A percentile compares a stretch with the other conserved stretches of the same genome.
These are phyloP conservation scores for Omphalea diandra DNA, from an alignment of 441 rosid species.

Conservation along the genomic window DNA sequence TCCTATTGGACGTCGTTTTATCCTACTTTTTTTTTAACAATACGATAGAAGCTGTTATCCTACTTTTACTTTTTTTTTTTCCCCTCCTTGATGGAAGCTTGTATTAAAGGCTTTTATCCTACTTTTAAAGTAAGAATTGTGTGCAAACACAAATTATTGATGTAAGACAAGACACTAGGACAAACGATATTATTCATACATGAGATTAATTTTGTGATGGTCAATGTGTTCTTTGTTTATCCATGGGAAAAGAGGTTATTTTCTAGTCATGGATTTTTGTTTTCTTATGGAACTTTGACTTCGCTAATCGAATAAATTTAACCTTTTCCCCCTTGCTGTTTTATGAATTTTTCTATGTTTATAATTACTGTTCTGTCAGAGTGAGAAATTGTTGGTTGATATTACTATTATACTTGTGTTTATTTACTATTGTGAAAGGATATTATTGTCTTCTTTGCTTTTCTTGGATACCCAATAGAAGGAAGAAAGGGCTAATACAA, in stretches of 20 bases:
- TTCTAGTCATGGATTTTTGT: neutral
- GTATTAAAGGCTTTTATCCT: too few relatives aligned
- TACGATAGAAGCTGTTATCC: too few relatives aligned
- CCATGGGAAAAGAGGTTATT: conserved; percentile 9
- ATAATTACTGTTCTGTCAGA: neutral
- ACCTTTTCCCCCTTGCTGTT: too few relatives aligned
- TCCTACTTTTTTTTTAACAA: too few relatives aligned
- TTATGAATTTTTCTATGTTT: neutral
- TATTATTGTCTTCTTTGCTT: neutral
- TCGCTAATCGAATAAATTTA: too few relatives aligned
- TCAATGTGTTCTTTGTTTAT: neutral
- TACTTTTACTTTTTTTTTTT: too few relatives aligned
- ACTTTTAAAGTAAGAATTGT: neutral
- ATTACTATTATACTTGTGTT: too few relatives aligned
- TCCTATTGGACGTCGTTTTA: neutral
- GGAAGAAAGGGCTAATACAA: neutral
- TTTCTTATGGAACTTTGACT: neutral
- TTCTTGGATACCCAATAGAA: neutral
- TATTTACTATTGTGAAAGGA: neutral
- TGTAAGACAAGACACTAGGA: neutral
- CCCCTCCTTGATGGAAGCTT: too few relatives aligned
- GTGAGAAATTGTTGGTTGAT: neutral
- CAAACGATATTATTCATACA: too few relatives aligned
- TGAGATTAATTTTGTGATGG: neutral
- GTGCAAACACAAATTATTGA: neutral